Base-by-base conservation (phyloP, 495 filamentous ascomycete genomes). In the Penicillium paxilli region DNA sequence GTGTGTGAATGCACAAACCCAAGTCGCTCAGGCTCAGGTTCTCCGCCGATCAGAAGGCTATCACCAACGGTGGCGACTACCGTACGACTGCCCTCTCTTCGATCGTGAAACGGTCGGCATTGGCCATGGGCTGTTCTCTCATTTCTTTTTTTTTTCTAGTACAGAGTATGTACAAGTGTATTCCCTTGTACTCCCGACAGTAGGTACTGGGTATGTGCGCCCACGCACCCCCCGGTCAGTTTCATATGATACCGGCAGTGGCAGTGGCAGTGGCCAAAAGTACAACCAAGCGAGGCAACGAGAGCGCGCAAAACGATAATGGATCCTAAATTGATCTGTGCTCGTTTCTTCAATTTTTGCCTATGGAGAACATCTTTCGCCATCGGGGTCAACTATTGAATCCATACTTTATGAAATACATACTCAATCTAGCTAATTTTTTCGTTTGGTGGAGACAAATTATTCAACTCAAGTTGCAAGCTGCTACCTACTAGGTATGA, bases 31-130 rank as follows among this genome's bases (percentile, higher is more conserved):
- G 33, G 14, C 16, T 26, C 30, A 55, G 48, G 52, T 54, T 44
- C 49, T 51, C 38, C 38, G 54, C 57, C 54, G 52, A 63, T 63
- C 63, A 51, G 47, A 57, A 47, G 41, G 30, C 55, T 55, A 63
- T 63, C 53, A n/a, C n/a, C n/a, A 65, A 60, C 59, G 56, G 63
- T 63, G 63, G 59, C 63, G 20, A 61, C 37, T 23, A 59, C 53
- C 47, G 57, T 63, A 47, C 57, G 47, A 60, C 54, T 16, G n/a
- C 21, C 10, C 10, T 8, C n/a, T 26, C 3, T 32, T 33, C 50
- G 26, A 67, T 67, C 58, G 51, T 62, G 54, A 60, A 67, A 67
- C 64, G 45, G 62, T 58, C 64, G 61, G 56, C 47, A 65, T 62
- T 62, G 51, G 63, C 41, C 45, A 47, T 22, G 47, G n/a, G n/a